Evolutionary conservation across 345 rosid genomes (phyloP), one percentile per base, ranked within the genome.

Genomic region (Barbarea vulgaris): DNA sequence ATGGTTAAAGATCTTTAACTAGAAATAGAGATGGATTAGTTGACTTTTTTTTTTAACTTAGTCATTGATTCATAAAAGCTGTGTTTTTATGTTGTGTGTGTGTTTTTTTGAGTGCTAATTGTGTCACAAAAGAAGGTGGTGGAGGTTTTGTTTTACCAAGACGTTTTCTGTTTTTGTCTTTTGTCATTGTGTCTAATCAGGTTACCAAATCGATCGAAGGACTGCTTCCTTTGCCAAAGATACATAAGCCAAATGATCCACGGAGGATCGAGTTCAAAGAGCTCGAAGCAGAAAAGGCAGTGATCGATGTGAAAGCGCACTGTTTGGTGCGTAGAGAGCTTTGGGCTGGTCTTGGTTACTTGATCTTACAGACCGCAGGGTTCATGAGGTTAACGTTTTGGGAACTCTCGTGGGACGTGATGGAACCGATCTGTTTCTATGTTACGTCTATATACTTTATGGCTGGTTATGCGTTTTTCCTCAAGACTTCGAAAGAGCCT

Each of bases 351-450:
- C 86, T 96, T 0, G 91, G 83, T 24, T 89, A 79, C 85, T 51
- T 93, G 41, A 81, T 91, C 14, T 61, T 84, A 36, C 98, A 96
- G 81, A 96, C 99, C 1, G 87, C 84, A 0, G 97, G 82, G 11
- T 93, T 93, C 89, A 89, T 93, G 97, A 85, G 99, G 86, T 85
- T 95, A 12, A 95, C 99, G 0, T 95, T 95, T 62, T 93, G 99
- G 99, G 99, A 95, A 71, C 94, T 95, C 9, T 81, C 97, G 0
- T 95, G 99, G 99, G 99, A 95, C 22, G 97, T 95, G 14, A 95
- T 95, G 99, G 99, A 95, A 51, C 99, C 99, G 0, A 89, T 95
- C 31, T 95, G 99, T 80, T 95, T 90, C 93, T 92, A 84, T 30
- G 83, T 87, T 4, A 95, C 99, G 0, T 90, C 98, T 21, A 27